Conservation (phyloP, 495 filamentous ascomycete genomes). For the Chaetomium fimeti region DNA sequence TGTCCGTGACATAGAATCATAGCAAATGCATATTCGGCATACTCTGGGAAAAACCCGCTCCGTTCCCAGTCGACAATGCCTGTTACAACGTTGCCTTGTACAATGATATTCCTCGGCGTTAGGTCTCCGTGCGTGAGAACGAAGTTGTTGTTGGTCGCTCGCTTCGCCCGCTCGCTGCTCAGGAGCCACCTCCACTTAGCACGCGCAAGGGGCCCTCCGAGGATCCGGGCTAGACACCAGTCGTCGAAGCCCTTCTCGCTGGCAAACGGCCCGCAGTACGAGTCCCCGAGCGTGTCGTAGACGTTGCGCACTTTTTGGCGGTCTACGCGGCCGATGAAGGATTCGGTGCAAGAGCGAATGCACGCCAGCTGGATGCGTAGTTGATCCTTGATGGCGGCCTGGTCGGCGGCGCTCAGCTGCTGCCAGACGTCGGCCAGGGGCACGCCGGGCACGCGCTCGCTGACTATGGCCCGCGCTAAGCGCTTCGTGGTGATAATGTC, state of each 20-base stretch:
- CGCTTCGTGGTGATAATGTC: slow-evolving; percentile 3
- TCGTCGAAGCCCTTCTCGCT: slow-evolving; percentile 7
- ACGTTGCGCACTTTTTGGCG: neutral
- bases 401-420: neutral
- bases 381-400: neutral
- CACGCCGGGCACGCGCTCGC: slow-evolving; percentile 10
- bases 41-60: slow-evolving; percentile 16
- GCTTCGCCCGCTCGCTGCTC: neutral
- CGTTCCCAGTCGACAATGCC: slow-evolving; percentile 16
- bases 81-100: slow-evolving; percentile 1
- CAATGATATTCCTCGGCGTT: slow-evolving; percentile 15
- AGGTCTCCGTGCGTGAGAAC: slow-evolving; percentile 17
- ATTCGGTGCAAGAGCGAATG: neutral
- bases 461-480: slow-evolving; percentile 7
- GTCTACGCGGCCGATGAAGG: neutral
- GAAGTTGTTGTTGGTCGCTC: neutral
- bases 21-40: slow-evolving; percentile 14
- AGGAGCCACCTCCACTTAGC: slow-evolving; percentile 9
- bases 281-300: neutral
- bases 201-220: neutral
- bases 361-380: neutral
- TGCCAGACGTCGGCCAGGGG: slow-evolving; percentile 1
- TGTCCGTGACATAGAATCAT: slow-evolving; percentile 13
- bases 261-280: slow-evolving; percentile 12
- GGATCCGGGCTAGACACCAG: slow-evolving; percentile 5